Base-by-base conservation (phyloP, 2,329 filamentous ascomycete species). In the Clarireedia homoeocarpa region DNA sequence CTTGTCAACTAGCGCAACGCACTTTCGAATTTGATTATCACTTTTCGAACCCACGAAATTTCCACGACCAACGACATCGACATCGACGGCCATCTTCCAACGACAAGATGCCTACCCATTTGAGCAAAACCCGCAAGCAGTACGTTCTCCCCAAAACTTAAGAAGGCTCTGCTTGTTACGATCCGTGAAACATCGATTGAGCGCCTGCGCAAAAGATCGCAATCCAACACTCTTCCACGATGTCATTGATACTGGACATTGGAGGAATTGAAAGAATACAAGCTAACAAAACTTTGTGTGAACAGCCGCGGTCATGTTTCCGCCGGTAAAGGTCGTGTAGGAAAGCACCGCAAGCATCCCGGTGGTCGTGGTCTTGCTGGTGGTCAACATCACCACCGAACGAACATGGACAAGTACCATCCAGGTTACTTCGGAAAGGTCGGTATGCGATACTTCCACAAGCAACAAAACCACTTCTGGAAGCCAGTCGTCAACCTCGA, bases 391-490 rank as follows among this genome's bases (percentile, higher is more conserved):
- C 94, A 99, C 81, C 90, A 95, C 85, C 79, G 89, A 68, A 95
- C 89, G 73, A 95, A 95, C 81, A 80, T 91, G 71, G 86, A 89
- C 76, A 86, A 92, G 79, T 91, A 92, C 86, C 89, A 95, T 74
- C 91, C 92, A 63, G 94, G 94, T 90, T 97, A 97, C 89, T 97
- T 96, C 79, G 90, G 90, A 79, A 96, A 96, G 82, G 89, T 92
- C 69, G 88, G 88, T 80, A 92, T 92, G 88, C 82, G 89, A 73
- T 86, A 92, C 81, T 96, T 96, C 89, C 92, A 97, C 84, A 91
- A 94, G 79, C 86, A 89, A 73, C 83, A 85, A 72, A 92, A 92
- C 83, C 88, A 95, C 74, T 91, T 92, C 84, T 99, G 92, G 94
- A 96, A 96, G 82, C 94, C 94, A 66, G 84, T 90, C 70, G 88